These are phyloP conservation scores for Tetradesmus obliquus DNA, from an alignment of 139 green algal genomes.

Conservation along the genomic window DNA sequence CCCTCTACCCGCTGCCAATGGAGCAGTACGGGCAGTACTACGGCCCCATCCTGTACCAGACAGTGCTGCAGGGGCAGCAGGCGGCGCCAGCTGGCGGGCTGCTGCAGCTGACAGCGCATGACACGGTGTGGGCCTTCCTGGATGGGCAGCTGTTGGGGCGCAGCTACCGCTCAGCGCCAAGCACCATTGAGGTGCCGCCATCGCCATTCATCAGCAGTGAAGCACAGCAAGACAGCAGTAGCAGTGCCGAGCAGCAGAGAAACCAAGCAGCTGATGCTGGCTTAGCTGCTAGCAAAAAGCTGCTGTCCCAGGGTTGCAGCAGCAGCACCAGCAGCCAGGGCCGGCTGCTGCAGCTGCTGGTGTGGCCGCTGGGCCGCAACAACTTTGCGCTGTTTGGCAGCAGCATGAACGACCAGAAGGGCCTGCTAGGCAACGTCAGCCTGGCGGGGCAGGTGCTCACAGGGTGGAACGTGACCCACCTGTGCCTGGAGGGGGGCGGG, in stretches of 20 bases:
- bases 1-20: slow-evolving; percentile 58
- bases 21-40: slow-evolving; percentile 70
- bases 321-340: not conserved
- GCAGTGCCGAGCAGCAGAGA: not conserved
- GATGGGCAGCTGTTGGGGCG: slow-evolving; percentile 10
- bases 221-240: slow-evolving; percentile 25
- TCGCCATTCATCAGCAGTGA: not conserved
- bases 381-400: slow-evolving; percentile 58
- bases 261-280: not conserved
- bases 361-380: slow-evolving; percentile 65
- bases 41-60: slow-evolving; percentile 19
- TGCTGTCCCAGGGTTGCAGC: not conserved
- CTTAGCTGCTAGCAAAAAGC: not conserved
- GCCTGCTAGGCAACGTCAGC: slow-evolving; percentile 56
- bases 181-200: not conserved
- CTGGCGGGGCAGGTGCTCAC: slow-evolving; percentile 52
- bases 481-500: slow-evolving; percentile 33
- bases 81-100: not conserved
- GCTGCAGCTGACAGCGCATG: slow-evolving; percentile 26
- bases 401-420: slow-evolving; percentile 64
- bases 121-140: slow-evolving; percentile 32
- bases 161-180: slow-evolving; percentile 30
- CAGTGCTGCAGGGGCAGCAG: not conserved
- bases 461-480: slow-evolving; percentile 57
- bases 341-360: slow-evolving; percentile 62